Evolutionary conservation across 148 eudicot genomes (phyloP), one percentile per base, ranked within the genome.

Genomic region (Vaccinium corymbosum): DNA sequence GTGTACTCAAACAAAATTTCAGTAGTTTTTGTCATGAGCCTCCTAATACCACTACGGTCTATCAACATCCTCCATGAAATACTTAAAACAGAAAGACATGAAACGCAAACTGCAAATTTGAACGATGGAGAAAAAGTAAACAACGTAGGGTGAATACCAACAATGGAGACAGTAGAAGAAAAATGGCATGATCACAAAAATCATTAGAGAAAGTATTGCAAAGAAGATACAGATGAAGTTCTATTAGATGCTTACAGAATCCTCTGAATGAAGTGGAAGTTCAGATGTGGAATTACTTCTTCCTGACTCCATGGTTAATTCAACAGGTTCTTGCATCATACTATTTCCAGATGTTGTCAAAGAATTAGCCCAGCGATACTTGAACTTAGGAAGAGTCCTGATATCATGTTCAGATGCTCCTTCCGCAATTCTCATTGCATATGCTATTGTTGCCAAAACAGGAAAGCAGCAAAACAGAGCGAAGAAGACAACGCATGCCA

Each of bases 381-480:
- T 87, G 80, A 85, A 90, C 85, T 89, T 92, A 32, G 94, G 95
- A 87, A 94, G 95, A 70, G 87, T 87, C 84, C 83, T 89, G 84
- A 94, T 88, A 81, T 92, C 97, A 62, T 89, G 89, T 87, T 91
- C 95, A 78, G 97, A 90, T 53, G 97, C 95, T 83, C 97, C 94
- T 86, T 92, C 92, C 77, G 90, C 85, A 56, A 89, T 86, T 64
- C 90, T 88, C 93, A 91, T 90, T 59, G 94, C 93, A 85, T 91
- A 90, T 53, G 91, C 92, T 79, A 94, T 88, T 61, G 94, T 89
- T 10, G 95, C 91, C 35, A 89, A 64, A 73, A 91, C 81, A 14
- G 95, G 95, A 22, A 92, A 86, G 88, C 90, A 94, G 73, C 94
- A 94, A 72, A 92, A 91, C 85, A 94, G 84, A 71, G 89, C 84